Evolutionary conservation across 1,284 basidiomycete genomes (phyloP).

Genomic region (Rugosomyces carneus): DNA sequence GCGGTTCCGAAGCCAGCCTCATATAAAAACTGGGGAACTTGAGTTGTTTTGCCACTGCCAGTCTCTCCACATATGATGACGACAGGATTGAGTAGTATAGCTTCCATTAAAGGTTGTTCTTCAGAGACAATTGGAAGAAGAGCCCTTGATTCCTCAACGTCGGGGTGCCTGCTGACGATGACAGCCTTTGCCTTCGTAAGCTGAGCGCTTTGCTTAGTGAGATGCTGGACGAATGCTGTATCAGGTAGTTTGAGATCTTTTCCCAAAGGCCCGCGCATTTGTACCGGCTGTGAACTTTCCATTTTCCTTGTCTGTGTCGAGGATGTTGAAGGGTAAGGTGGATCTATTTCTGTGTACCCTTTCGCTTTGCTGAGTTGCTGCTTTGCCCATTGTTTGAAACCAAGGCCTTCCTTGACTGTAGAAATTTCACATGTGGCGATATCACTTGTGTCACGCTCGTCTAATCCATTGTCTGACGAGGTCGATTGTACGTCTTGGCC

Average conservation of each 20-base stretch:
- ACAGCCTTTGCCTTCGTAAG: constrained; percentile 40
- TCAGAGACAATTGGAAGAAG: constrained; percentile 88
- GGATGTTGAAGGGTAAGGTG: constrained; percentile 25
- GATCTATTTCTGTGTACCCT: constrained; percentile 25
- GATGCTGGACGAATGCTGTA: constrained; percentile 55
- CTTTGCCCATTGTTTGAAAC: constrained; percentile 84
- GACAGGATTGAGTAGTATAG: constrained; percentile 83
- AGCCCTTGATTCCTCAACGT: constrained; percentile 75
- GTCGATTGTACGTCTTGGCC: constrained; percentile 13
- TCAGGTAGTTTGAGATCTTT: constrained; percentile 57
- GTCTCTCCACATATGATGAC: constrained; percentile 96
- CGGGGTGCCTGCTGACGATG: constrained; percentile 61
- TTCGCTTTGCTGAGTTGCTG: constrained; percentile 64
- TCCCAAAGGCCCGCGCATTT: constrained; percentile 65
- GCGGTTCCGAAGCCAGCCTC: constrained; percentile 93
- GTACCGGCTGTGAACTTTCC: constrained; percentile 23
- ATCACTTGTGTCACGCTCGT: no score
- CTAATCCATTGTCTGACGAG: constrained; percentile 15
- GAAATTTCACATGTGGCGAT: no score
- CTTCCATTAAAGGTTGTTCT: constrained; percentile 93
- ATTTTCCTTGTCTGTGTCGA: constrained; percentile 41
- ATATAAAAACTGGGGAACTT: constrained; percentile 94
- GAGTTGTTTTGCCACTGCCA: constrained; percentile 97
- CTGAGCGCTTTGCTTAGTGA: constrained; percentile 29
- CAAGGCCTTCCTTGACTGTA: constrained; percentile 32